These are phyloP conservation scores for Colletotrichum viniferum DNA, from an alignment of 2,329 filamentous ascomycete species.

Conservation along the genomic window DNA sequence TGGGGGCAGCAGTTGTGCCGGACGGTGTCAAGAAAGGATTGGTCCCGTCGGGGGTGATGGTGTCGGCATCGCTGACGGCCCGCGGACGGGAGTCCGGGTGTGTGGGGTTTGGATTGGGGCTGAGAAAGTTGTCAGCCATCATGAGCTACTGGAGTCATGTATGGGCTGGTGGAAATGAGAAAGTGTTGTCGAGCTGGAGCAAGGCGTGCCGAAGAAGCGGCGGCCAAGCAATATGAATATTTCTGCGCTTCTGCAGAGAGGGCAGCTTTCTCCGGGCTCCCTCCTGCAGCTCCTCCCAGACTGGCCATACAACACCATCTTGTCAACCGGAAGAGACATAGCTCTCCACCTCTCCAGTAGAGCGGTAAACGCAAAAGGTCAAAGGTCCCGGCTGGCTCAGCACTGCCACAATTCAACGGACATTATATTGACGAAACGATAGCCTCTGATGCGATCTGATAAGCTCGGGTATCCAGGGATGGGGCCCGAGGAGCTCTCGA, in stretches of 20 bases:
- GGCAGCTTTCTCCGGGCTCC: constrained; percentile 6
- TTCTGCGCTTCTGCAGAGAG: not conserved
- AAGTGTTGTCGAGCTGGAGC: constrained; percentile 14
- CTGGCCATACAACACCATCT: not conserved
- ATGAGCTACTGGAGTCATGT: not conserved
- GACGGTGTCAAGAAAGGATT: constrained; percentile 28
- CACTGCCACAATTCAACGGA: constrained; percentile 12
- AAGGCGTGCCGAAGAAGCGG: constrained; percentile 15
- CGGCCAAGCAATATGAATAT: constrained; percentile 13
- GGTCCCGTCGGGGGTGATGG: constrained; percentile 6
- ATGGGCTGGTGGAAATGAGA: not conserved
- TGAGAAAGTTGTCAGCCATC: constrained; percentile 12
- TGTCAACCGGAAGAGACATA: not conserved
- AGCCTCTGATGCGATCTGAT: constrained; percentile 9
- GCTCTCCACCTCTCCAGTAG: constrained; percentile 5
- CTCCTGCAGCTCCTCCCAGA: not conserved
- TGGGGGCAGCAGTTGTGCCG: constrained; percentile 8
- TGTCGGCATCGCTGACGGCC: constrained; percentile 18
- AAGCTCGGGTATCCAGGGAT: not conserved
- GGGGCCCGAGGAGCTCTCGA: not conserved
- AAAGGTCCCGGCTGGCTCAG: not conserved
- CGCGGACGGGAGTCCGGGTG: constrained; percentile 6
- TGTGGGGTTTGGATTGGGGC: constrained; percentile 11
- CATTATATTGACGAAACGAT: not conserved
- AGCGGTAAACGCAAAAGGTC: not conserved